Evolutionary conservation across 2,329 filamentous ascomycete species (phyloP).

Genomic region (Chaetomiaceae sp.): DNA sequence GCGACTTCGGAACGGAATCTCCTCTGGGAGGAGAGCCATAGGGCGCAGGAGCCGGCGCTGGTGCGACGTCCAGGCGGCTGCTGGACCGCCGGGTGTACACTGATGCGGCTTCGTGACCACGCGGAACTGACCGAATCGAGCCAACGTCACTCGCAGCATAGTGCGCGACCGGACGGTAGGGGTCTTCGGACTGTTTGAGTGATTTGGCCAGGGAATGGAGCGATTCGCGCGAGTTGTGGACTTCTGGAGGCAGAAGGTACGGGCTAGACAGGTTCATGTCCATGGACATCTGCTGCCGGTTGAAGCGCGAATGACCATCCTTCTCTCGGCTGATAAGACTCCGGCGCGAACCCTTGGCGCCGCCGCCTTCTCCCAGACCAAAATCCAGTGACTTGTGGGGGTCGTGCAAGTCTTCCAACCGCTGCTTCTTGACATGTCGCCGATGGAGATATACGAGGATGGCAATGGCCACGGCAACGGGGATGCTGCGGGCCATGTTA

Average conservation of each 20-base stretch:
- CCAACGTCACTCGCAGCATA: constrained; percentile 53
- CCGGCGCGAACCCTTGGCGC: constrained; percentile 38
- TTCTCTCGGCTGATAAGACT: constrained; percentile 51
- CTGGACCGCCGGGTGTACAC: constrained; percentile 39
- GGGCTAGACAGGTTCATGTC: constrained; percentile 73
- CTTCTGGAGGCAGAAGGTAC: constrained; percentile 81
- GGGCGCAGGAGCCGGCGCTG: constrained; percentile 26
- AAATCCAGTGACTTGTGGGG: constrained; percentile 91
- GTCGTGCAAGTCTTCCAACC: constrained; percentile 74
- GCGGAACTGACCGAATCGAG: constrained; percentile 48
- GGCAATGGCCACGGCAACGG: constrained; percentile 59
- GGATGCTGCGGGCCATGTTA: constrained; percentile 54
- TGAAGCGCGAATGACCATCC: constrained; percentile 36
- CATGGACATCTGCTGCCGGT: constrained; percentile 57
- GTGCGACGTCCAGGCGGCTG: constrained; percentile 27
- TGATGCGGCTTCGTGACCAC: constrained; percentile 39
- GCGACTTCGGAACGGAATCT: constrained; percentile 42
- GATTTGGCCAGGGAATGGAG: constrained; percentile 77
- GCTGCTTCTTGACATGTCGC: constrained; percentile 64
- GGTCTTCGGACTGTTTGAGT: constrained; percentile 70
- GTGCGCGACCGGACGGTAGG: constrained; percentile 61
- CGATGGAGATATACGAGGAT: constrained; percentile 74
- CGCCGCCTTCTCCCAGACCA: constrained; percentile 57
- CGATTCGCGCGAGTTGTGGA: constrained; percentile 77
- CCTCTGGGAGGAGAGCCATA: constrained; percentile 33